These are phyloP conservation scores for Stramenopiles sp. DNA, from an alignment of 352 stramenopile species.

Conservation along the genomic window DNA sequence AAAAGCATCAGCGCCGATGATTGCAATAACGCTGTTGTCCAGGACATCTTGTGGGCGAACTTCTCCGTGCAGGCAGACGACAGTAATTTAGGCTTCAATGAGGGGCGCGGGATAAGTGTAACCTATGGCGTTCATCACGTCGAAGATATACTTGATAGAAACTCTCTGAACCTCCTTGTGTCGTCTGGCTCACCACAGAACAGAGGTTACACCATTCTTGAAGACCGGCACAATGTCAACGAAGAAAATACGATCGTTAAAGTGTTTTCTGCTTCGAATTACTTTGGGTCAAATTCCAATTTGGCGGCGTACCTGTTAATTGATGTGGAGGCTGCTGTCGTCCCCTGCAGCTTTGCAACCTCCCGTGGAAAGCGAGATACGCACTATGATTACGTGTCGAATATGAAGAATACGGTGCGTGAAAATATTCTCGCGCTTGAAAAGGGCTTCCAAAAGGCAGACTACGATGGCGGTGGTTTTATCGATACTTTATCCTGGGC, in stretches of 20 bases:
- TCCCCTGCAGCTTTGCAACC: background rate
- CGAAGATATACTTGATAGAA: background rate
- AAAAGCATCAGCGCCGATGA: background rate
- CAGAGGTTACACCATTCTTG: background rate
- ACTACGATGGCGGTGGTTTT: background rate
- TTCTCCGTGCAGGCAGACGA: background rate
- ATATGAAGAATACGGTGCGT: background rate
- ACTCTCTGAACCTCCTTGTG: background rate
- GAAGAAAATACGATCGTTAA: background rate
- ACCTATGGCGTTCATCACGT: background rate
- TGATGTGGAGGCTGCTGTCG: background rate
- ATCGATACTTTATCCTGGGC: background rate
- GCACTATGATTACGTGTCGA: background rate
- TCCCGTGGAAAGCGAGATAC: background rate
- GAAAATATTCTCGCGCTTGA: background rate
- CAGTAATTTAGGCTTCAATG: conserved; percentile 1
- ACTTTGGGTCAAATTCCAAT: background rate
- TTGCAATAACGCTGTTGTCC: background rate
- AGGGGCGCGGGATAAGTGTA: background rate
- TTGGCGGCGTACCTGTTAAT: background rate
- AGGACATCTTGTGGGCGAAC: conserved; percentile 6
- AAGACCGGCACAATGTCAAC: too few relatives aligned
- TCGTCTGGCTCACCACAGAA: background rate
- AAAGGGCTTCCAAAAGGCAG: conserved; percentile 2
- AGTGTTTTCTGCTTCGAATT: background rate